Evolutionary conservation across 305 asterid genomes (phyloP), one percentile per base, ranked within the genome.

Genomic region (Rubia tinctorum): DNA sequence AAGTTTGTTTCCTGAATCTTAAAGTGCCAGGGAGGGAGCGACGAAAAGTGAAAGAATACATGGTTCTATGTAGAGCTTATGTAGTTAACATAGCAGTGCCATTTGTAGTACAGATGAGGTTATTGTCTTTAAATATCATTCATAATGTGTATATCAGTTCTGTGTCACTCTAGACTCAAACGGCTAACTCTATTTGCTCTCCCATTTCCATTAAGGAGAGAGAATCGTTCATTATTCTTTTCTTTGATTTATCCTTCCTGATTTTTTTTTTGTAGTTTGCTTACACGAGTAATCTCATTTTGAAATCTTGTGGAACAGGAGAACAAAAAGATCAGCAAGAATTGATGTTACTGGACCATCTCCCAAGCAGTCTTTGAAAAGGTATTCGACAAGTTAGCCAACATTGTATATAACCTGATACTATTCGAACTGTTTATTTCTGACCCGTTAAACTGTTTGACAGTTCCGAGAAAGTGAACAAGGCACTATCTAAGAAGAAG

Each of bases 401-500:
- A 55, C 20, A 34, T 56, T 12, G 15, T 45, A 17, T 45, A 45
- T 1, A 43, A 43, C 45, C 9, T 43, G 9, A 43, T 43, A 43
- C 45, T 45, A 22, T 53, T 53, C 22, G 8, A 53, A 15, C 22
- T 53, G 9, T 49, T 71, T 71, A 71, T 74, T 12, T 51, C 61
- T 67, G 42, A 67, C 27, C 61, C 39, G 53, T 27, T 53, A 23
- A 5, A 39, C 63, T 74, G 66, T 69, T 25, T 75, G 74, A 49
- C 86, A 92, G 97, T 83, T 82, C 83, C 7, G 77, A 69, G 25
- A 91, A 82, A 78, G 71, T 73, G 40, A 90, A 88, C 64, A 86
- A 80, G 86, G 76, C 86, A 67, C 63, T 84, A 5, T 84, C 73
- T 1, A 90, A 86, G 75, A 92, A 83, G 85, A 89, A 85, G 79